These are phyloP conservation scores for Kurtzmaniella natalensis DNA, from an alignment of 1,139 yeast genomes.

Conservation along the genomic window DNA sequence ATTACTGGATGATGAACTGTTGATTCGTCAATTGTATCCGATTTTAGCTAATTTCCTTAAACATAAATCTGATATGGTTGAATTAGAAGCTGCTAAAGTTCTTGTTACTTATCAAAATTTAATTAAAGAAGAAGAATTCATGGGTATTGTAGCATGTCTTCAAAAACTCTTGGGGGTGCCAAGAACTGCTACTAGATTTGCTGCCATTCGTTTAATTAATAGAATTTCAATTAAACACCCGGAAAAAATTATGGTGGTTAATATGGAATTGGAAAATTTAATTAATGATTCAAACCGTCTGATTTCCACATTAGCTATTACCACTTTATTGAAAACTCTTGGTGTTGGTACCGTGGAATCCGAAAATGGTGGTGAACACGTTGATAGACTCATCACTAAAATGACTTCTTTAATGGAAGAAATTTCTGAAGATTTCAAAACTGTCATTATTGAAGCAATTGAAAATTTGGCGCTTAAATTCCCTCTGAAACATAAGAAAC, in stretches of 20 bases:
- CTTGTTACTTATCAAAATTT: constrained; percentile 59
- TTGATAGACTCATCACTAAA: constrained; percentile 82
- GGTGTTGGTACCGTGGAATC: constrained; percentile 52
- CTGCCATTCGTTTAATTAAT: constrained; percentile 88
- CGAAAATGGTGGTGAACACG: constrained; percentile 52
- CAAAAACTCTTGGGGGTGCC: constrained; percentile 83
- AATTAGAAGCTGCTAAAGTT: constrained; percentile 88
- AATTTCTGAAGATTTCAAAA: constrained; percentile 92
- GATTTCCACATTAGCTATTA: constrained; percentile 97
- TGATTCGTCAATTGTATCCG: constrained; percentile 55
- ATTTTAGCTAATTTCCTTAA: constrained; percentile 67
- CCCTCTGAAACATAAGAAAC: constrained; percentile 83
- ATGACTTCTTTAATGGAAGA: constrained; percentile 90
- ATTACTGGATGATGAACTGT: constrained; percentile 54
- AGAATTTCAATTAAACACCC: constrained; percentile 81
- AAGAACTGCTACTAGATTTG: constrained; percentile 83
- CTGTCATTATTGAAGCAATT: constrained; percentile 91
- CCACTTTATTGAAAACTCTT: constrained; percentile 92
- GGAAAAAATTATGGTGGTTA: constrained; percentile 64
- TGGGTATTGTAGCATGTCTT: constrained; percentile 63
- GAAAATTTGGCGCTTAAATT: constrained; percentile 88
- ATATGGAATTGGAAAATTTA: constrained; percentile 77
- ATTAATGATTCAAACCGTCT: constrained; percentile 88
- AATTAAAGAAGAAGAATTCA: constrained; percentile 59
- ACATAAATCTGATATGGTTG: constrained; percentile 86